A percentile compares a stretch with the other conserved stretches of the same genome.
Conservation (phyloP, 176 grass and related monocot species). For the Triticum turgidum region DNA sequence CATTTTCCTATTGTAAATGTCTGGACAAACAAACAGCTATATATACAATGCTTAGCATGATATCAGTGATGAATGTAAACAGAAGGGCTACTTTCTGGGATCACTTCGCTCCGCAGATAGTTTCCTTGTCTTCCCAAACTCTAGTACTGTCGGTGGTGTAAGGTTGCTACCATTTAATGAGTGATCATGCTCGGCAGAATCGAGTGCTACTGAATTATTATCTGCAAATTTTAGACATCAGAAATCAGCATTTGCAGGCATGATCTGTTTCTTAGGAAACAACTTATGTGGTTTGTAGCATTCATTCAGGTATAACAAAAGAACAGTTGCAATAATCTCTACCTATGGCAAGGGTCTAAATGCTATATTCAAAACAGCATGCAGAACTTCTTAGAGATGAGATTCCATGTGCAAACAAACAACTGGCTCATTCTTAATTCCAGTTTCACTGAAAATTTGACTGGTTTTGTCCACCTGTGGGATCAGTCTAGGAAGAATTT, state of each 20-base stretch:
- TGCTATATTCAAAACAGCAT: not conserved
- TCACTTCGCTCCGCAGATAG: constrained; percentile 78
- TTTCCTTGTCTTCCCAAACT: constrained; percentile 94
- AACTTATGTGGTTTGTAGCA: not conserved
- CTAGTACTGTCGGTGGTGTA: constrained; percentile 62
- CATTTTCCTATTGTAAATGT: not conserved
- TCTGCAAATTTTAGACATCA: constrained; percentile 27
- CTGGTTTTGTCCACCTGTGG: not conserved
- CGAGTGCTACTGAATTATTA: constrained; percentile 44
- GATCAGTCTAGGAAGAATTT: not conserved
- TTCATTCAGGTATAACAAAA: not conserved
- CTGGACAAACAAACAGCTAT: not conserved
- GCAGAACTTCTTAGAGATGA: not conserved
- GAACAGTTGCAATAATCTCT: not conserved
- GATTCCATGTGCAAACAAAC: not conserved
- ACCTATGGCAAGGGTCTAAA: not conserved
- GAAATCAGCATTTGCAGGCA: not conserved
- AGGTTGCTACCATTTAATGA: constrained; percentile 61
- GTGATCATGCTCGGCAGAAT: constrained; percentile 62
- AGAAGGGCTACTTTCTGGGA: constrained; percentile 71
- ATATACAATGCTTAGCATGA: not conserved
- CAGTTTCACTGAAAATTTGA: not conserved
- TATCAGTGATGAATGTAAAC: constrained; percentile 20
- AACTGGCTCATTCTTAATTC: not conserved
- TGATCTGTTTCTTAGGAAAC: not conserved